Conservation (phyloP, 352 stramenopile species). For the Pythium folliculosum region DNA sequence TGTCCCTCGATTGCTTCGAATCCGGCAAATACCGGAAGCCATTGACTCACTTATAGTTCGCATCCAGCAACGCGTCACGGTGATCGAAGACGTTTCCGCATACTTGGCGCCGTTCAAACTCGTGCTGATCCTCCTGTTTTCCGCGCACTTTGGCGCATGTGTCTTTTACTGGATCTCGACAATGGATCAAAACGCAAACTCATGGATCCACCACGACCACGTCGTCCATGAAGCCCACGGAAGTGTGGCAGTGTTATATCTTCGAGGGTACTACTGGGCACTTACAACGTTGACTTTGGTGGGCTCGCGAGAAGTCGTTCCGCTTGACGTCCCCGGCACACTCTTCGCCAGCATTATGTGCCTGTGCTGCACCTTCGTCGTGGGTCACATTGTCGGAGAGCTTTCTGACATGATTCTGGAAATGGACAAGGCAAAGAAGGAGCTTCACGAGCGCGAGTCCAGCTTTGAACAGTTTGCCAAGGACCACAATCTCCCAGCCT, state of each 20-base stretch:
- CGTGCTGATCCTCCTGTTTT: conserved; percentile 60
- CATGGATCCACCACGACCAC: conserved; percentile 73
- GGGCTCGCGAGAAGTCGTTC: conserved; percentile 70
- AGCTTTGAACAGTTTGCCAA: conserved; percentile 74
- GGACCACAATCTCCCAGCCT: conserved; percentile 56
- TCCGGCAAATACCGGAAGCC: conserved; percentile 36
- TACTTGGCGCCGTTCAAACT: conserved; percentile 69
- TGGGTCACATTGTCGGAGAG: conserved; percentile 76
- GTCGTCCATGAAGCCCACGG: conserved; percentile 67
- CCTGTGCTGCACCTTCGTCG: conserved; percentile 75
- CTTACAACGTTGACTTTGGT: conserved; percentile 74
- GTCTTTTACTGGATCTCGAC: conserved; percentile 76
- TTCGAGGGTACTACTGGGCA: conserved; percentile 79
- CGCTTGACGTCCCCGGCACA: conserved; percentile 53
- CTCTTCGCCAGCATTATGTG: conserved; percentile 69
- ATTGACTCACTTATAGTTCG: conserved; percentile 70
- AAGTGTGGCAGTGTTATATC: conserved; percentile 51
- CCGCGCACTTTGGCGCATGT: conserved; percentile 61
- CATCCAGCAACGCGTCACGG: conserved; percentile 64
- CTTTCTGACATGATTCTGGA: conserved; percentile 78
- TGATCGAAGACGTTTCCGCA: conserved; percentile 57
- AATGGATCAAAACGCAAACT: conserved; percentile 58
- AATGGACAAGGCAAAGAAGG: conserved; percentile 74
- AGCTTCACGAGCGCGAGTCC: conserved; percentile 64
- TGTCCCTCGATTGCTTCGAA: conserved; percentile 54